Evolutionary conservation across 805 yeast species (phyloP).

Genomic region (Komagataella kurtzmanii): DNA sequence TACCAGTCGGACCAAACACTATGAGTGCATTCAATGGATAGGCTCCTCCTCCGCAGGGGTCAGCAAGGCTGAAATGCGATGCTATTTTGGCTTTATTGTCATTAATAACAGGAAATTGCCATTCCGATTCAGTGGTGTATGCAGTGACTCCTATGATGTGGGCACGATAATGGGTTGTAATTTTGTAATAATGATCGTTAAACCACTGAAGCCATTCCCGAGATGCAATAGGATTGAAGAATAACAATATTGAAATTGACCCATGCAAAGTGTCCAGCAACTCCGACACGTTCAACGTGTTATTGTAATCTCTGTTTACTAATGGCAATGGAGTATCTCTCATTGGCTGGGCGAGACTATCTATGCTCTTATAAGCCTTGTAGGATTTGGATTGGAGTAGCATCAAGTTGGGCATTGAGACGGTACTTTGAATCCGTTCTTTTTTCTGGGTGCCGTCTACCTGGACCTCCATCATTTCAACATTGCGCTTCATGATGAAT

Average conservation of each 20-base stretch:
- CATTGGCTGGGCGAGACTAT: background rate
- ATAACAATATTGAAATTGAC: background rate
- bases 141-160: background rate
- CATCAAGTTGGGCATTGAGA: background rate
- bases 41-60: slow-evolving; percentile 3
- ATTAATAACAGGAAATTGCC: background rate
- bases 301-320: background rate
- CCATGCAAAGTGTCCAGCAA: background rate
- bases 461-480: background rate
- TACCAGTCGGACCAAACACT: background rate
- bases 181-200: no score
- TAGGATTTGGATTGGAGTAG: background rate
- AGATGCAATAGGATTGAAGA: background rate
- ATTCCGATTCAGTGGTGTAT: background rate
- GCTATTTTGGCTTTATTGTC: background rate
- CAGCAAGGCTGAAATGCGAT: background rate
- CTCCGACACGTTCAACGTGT: background rate
- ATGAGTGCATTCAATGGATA: slow-evolving; percentile 2
- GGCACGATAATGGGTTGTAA: background rate
- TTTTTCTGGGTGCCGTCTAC: background rate
- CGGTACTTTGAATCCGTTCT: background rate
- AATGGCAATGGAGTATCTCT: background rate
- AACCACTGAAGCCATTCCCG: background rate
- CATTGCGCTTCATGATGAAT: background rate
- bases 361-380: background rate